These are phyloP conservation scores for Silene noctiflora DNA, from an alignment of 179 eudicot genomes.

Conservation along the genomic window DNA sequence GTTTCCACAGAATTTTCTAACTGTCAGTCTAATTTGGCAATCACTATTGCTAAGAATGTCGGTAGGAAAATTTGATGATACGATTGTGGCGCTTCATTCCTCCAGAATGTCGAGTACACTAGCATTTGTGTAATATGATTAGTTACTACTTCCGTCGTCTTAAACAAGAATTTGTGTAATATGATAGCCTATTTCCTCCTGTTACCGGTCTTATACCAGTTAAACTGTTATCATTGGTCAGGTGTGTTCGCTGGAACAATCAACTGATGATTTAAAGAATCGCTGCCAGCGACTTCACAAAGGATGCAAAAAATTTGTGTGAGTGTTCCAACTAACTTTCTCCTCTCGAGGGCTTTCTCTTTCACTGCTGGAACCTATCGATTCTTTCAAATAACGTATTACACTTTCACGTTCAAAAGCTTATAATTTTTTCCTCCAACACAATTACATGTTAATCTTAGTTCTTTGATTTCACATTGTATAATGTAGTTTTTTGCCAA, in stretches of 20 bases:
- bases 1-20: neutral
- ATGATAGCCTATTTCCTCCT: neutral
- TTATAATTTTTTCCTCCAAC: neutral
- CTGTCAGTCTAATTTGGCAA: neutral
- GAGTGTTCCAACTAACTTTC: conserved; percentile 26
- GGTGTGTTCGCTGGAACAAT: conserved; percentile 60
- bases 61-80: too few species aligned
- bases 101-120: neutral
- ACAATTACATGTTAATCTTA: neutral
- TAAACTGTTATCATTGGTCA: conserved; percentile 26
- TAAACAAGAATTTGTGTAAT: neutral
- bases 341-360: too few species aligned
- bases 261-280: conserved; percentile 68
- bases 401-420: neutral
- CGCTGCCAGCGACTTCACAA: conserved; percentile 78
- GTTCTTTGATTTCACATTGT: neutral
- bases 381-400: neutral
- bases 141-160: too few species aligned
- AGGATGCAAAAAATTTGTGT: conserved; percentile 78
- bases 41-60: too few species aligned
- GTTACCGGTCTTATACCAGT: conserved; percentile 12
- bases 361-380: neutral
- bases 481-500: neutral
- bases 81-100: neutral
- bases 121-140: too few species aligned